Evolutionary conservation across 768 basidiomycete species (phyloP), one percentile per base, ranked within the genome.

Genomic region (Mycena vitilis): DNA sequence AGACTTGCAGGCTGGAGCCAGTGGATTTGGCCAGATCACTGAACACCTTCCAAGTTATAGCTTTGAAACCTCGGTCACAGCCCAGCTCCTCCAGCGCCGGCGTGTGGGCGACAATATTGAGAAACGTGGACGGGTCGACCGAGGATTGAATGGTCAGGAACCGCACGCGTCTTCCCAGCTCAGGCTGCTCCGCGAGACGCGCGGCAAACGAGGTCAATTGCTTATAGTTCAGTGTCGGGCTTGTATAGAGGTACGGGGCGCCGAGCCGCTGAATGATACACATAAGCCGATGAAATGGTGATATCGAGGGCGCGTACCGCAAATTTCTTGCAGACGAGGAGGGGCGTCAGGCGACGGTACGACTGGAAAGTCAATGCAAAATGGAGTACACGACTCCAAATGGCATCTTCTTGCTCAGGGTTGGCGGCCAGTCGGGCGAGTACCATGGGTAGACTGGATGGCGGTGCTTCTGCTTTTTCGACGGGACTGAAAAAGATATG

Each of bases 251-350:
- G 36, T 66, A 52, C 15, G 58, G 65, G 15, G 48, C 45, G 22
- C 54, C 63, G 22, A 64, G 53, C 9, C 63, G 63, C 52, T 63
- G 23, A 30, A 53, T 10, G 1, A 37, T 45, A 23, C 45, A 10
- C 30, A 42, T 22, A 11, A 10, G 11, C 23, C 5, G 7, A 12
- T n/a, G 9, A 30, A 18, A 23, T 7, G 36, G 20, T 11, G 2
- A n/a, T 10, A 22, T 18, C 5, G 30, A 34, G 13, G 11, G 4
- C 8, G 22, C 65, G n/a, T 16, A 66, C 65, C 18, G 54, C 42
- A 45, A 67, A 67, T 40, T 37, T 49, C 56, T 65, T 65, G 55
- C 18, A 65, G 3, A 65, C 64, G 1, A 52, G 51, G 25, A 65
- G 56, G 12, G 56, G 56, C 9, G 36, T 20, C 2, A 54, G 30